Evolutionary conservation across 768 basidiomycete genomes (phyloP), one percentile per base, ranked within the genome.

Genomic region (Rhodotorula sphaerocarpa): DNA sequence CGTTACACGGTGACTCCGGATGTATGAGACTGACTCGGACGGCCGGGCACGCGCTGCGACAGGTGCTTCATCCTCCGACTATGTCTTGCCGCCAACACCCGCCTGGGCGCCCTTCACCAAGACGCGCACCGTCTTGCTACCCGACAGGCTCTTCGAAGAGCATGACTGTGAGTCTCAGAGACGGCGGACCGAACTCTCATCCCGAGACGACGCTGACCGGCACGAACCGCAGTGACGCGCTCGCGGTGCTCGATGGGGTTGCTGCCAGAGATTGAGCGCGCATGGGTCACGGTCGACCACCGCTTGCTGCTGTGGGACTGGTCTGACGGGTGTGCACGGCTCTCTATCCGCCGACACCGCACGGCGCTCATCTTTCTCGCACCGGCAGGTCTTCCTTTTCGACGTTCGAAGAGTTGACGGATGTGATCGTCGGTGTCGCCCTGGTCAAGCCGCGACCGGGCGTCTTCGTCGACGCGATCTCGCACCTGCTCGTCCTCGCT

Each of bases 251-350:
- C 59, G 47, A 71, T 72, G 72, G 72, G 72, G 1, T 44, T 99
- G 56, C 82, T 97, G 73, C 85, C 90, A 30, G 88, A 92, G 70
- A 88, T 97, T 65, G 90, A 93, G 70, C 82, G 90, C 50, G 91
- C 87, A 0, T 99, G 91, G 90, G 86, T 96, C 67, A 86, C 89
- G 15, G 86, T 93, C 61, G 90, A 96, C 77, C 85, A 91, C 75
- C 88, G 89, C 70, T 79, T 99, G 39, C 88, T 95, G 72, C 78
- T 99, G 28, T 97, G 95, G 95, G 90, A 99, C 75, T 99, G 95
- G 74, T 78, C 84, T 41, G 88, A 93, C 70, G 89, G 90, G 92
- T 93, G 69, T 59, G 86, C 78, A 15, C 23, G 12, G 16, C 4
- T 30, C 39, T 4, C 18, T 0, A 20, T 21, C 10, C 18, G 3